These are phyloP conservation scores for Meyerozyma athensensis DNA, from an alignment of 1,139 yeast species.

Conservation along the genomic window DNA sequence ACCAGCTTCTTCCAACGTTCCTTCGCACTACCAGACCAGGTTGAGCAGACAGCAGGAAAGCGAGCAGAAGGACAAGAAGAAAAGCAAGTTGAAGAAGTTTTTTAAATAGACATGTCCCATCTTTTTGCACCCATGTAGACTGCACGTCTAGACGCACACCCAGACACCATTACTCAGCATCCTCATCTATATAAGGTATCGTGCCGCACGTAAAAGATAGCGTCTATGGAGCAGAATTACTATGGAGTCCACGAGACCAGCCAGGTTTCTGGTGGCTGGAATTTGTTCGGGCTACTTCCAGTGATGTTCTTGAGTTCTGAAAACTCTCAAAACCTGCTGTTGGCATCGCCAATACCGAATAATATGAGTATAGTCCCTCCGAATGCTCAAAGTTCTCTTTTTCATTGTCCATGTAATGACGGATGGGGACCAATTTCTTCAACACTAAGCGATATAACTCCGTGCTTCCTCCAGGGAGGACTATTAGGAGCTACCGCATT, in stretches of 20 bases:
- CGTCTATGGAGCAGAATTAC: slow-evolving; percentile 11
- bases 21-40: slow-evolving; percentile 30
- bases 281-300: slow-evolving; percentile 8
- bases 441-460: slow-evolving; percentile 62
- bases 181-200: background rate
- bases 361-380: no score
- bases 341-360: background rate
- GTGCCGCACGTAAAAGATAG: background rate
- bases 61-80: slow-evolving; percentile 28
- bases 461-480: slow-evolving; percentile 77
- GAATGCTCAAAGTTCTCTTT: no score
- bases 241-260: slow-evolving; percentile 5
- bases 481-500: slow-evolving; percentile 49
- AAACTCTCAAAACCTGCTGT: background rate
- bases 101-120: slow-evolving; percentile 23
- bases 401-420: slow-evolving; percentile 24
- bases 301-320: slow-evolving; percentile 8
- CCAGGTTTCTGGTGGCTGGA: slow-evolving; percentile 9
- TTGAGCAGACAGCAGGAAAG: slow-evolving; percentile 6
- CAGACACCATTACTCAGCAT: slow-evolving; percentile 3
- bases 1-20: slow-evolving; percentile 10
- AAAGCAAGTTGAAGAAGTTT: slow-evolving; percentile 31
- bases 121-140: background rate
- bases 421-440: slow-evolving; percentile 76
- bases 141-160: background rate